Percentiles rank a stretch among this genome's conserved stretches.
Evolutionary conservation across 1,139 yeast species (phyloP).

Genomic region (Saccharomyces hybrid): DNA sequence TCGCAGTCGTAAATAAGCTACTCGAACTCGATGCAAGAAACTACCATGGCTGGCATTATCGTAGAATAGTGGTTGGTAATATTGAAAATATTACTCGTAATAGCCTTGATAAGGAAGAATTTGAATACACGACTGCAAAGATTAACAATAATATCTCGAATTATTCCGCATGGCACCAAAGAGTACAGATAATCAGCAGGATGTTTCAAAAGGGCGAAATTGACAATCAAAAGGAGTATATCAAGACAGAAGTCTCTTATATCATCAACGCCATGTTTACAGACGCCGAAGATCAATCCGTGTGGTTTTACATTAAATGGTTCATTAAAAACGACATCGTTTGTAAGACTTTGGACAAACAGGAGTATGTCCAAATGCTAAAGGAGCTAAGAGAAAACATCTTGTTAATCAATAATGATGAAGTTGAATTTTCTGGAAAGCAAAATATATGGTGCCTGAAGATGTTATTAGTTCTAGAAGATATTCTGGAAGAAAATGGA

Average conservation of each 20-base stretch:
- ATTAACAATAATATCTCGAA: slow-evolving; percentile 82
- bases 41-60: slow-evolving; percentile 93
- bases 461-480: slow-evolving; percentile 40
- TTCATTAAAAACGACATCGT: slow-evolving; percentile 48
- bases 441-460: slow-evolving; percentile 70
- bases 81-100: slow-evolving; percentile 36
- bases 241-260: slow-evolving; percentile 55
- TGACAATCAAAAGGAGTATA: slow-evolving; percentile 30
- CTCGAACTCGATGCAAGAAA: slow-evolving; percentile 72
- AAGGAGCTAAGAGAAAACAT: slow-evolving; percentile 37
- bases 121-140: slow-evolving; percentile 67
- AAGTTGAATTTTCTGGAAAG: slow-evolving; percentile 46
- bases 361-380: slow-evolving; percentile 33
- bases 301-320: slow-evolving; percentile 89
- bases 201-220: slow-evolving; percentile 35
- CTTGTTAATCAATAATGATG: slow-evolving; percentile 54
- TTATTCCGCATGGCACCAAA: slow-evolving; percentile 93
- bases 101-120: slow-evolving; percentile 43
- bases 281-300: slow-evolving; percentile 89
- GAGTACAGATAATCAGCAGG: slow-evolving; percentile 60
- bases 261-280: slow-evolving; percentile 82
- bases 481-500: slow-evolving; percentile 29
- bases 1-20: slow-evolving; percentile 60
- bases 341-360: slow-evolving; percentile 21
- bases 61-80: slow-evolving; percentile 59